Percentiles rank a stretch among this genome's conserved stretches.
phyloP scores from a whole-genome alignment of 2,329 filamentous ascomycete genomes.

The Ophiostoma sp. region DNA sequence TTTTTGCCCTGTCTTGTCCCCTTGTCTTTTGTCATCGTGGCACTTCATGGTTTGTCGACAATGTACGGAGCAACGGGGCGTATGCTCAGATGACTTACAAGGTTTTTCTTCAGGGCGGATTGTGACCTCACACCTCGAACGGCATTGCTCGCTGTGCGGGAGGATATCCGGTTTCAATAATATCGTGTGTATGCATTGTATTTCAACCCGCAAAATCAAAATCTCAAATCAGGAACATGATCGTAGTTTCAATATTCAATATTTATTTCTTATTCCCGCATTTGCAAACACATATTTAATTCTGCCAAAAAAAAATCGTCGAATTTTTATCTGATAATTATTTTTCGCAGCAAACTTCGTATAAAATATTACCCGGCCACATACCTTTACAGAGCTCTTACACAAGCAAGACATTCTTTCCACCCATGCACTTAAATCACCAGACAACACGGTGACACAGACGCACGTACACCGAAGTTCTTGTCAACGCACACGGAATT shows the following conservation, averaged over 20 bases:
- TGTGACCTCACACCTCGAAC: neutral
- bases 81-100: neutral
- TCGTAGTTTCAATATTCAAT: neutral
- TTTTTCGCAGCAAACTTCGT: no score
- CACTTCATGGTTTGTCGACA: neutral
- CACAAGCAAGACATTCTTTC: neutral
- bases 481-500: neutral
- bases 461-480: neutral
- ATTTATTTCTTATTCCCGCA: neutral
- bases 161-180: neutral
- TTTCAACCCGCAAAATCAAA: neutral
- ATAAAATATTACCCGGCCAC: neutral
- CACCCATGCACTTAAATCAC: neutral
- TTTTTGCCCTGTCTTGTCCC: neutral
- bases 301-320: no score
- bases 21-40: conserved; percentile 1
- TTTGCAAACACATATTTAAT: neutral
- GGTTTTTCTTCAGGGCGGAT: neutral
- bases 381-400: neutral
- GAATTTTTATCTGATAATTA: no score
- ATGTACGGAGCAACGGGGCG: neutral
- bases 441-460: neutral
- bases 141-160: neutral
- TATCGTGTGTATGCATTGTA: neutral
- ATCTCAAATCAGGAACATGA: neutral